Base-by-base conservation (phyloP, 352 stramenopile species). In the Saprolegnia diclina region DNA sequence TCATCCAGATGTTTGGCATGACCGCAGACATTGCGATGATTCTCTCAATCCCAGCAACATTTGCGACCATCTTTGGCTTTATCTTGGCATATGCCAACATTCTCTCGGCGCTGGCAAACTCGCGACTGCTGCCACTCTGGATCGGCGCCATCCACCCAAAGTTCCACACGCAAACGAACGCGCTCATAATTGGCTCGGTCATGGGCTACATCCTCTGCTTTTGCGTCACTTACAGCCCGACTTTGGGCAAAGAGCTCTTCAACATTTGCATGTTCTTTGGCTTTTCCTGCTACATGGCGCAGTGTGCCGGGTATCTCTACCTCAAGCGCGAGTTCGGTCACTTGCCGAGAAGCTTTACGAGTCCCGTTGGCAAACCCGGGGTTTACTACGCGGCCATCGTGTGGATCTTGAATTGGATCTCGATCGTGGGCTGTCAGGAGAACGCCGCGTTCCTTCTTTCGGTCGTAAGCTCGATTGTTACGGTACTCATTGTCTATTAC, bases 81-180 rank as follows among this genome's bases (percentile, higher is more conserved):
- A 77, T 78, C 54, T 78, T 73, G 71, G 72, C 66, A 24, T 79
- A 81, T 26, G 69, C 73, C 13, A 81, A 81, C 50, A 66, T 81
- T 45, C 70, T 81, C 46, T 32, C 57, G 18, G 72, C 72, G 6
- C 76, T 81, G 72, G 65, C 76, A 19, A 71, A 61, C 7, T 81
- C 76, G 16, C 74, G 73, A 50, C 56, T 81, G 46, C 63, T 81
- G 29, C 76, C 76, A 2, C 45, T 46, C 5, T 16, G 69, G 13
- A 45, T 79, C 5, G 72, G 52, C 32, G 53, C 32, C 0, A 45
- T 46, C 13, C 63, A 75, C 35, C 52, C 65, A 9, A 50, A 5
- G n/a, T 76, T 65, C 21, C 35, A 57, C 45, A 79, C 74, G 9
- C 72, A 74, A 1, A 40, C 56, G 21, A 42, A 64, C n/a, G 74